Base-by-base conservation (phyloP, 805 yeast genomes). In the Teunomyces pallodes region DNA sequence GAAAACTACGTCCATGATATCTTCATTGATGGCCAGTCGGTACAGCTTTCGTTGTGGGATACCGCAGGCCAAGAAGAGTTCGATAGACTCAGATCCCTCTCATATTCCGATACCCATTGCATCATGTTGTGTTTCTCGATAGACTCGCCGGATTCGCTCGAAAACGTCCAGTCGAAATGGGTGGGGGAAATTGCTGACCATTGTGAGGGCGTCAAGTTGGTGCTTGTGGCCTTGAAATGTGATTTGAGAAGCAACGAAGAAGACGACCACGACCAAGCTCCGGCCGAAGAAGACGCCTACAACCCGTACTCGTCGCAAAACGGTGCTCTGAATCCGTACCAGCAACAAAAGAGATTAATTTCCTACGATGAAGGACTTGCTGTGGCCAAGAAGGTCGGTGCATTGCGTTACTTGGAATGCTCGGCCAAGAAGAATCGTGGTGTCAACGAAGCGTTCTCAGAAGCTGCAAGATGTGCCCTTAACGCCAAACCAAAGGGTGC, bases 61-160 rank as follows among this genome's bases (percentile, higher is more conserved):
- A 92, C 99, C 5, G 99, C 99, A 1, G 99, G 99, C 6, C 99
- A 92, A 74, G 99, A 92, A 70, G 99, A 92, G 71, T 92, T 92
- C 59, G 99, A 92, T 67, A 80, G 97, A 54, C 77, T 92, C 66
- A 81, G 99, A 66, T 89, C 97, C 1, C 76, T 92, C 52, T 87
- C 96, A 43, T 94, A 94, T 67, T 84, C 91, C 26, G 98, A 94
- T 67, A 94, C 99, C 3, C 97, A 92, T 69, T 89, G 97, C 60
- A 91, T 94, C 59, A 94, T 92, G 91, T 80, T 92, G 49, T 94
- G 99, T 72, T 92, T 92, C 65, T 83, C 96, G 40, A 90, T 92
- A 48, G 99, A 92, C 68, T 89, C 96, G 4, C 82, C 86, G 30
- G 99, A 94, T 67, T 92, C 98, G 29, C 75, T 92, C 50, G 97